Evolutionary conservation across 257 asterid genomes (phyloP).

Genomic region (Solanum pennellii): DNA sequence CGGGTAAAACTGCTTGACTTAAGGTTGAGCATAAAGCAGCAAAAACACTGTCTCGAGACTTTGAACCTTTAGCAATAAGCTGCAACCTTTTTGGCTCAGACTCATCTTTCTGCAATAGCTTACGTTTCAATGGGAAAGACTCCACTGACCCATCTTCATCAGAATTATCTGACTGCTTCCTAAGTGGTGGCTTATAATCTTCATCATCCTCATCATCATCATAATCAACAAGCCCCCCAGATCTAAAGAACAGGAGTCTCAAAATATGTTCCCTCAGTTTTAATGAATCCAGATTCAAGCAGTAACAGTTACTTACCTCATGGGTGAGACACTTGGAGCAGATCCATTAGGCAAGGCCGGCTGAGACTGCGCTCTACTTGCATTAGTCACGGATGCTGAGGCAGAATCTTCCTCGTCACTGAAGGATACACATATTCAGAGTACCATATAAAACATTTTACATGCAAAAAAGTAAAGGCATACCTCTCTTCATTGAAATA

Average conservation of each 20-base stretch:
- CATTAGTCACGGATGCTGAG: conserved; percentile 43
- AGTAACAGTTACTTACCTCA: conserved; percentile 33
- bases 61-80: conserved; percentile 39
- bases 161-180: conserved; percentile 28
- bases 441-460: neutral
- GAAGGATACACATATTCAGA: conserved; percentile 7
- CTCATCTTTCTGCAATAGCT: conserved; percentile 53
- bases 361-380: conserved; percentile 28
- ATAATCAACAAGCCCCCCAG: conserved; percentile 92
- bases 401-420: conserved; percentile 97
- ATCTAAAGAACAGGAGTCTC: conserved; percentile 28
- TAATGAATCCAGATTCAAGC: neutral
- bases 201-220: conserved; percentile 96
- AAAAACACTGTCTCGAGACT: conserved; percentile 64
- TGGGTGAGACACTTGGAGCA: conserved; percentile 26
- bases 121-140: conserved; percentile 60
- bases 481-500: conserved; percentile 95
- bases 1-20: conserved; percentile 48
- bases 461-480: neutral
- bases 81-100: conserved; percentile 55
- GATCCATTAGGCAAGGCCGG: conserved; percentile 54
- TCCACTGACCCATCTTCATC: conserved; percentile 53
- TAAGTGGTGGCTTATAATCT: conserved; percentile 86
- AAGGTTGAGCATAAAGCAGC: conserved; percentile 67
- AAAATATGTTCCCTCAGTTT: neutral